Evolutionary conservation across 2,329 filamentous ascomycete genomes (phyloP), one percentile per base, ranked within the genome.

Genomic region (Pseudogymnoascus sp.): DNA sequence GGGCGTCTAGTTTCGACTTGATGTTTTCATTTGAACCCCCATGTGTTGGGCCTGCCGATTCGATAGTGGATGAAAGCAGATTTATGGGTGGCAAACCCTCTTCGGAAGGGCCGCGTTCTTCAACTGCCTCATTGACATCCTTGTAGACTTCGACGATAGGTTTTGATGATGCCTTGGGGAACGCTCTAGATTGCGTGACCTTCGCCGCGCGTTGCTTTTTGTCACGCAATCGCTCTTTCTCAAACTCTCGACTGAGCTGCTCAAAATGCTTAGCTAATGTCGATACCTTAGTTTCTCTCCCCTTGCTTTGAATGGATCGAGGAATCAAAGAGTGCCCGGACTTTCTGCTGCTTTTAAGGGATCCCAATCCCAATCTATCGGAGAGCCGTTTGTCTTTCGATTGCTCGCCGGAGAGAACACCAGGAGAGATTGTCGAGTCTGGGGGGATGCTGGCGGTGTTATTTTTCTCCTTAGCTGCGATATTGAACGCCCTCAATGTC

Each of bases 241-340:
- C 91, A 66, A 99, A 99, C 69, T 99, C 95, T 21, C 92, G 86
- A 67, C 91, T 96, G 60, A 99, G 79, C 71, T 97, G 92, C 72
- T 99, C 95, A 70, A 99, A 97, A 71, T 97, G 94, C 66, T 90
- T 90, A 15, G 94, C 90, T 57, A 99, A 79, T n/a, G 86, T 91
- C 7, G 91, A 95, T 2, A 99, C 94, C 67, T 88, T 89, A 3
- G 89, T 83, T 58, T 86, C 81, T 65, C 84, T 86, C 66, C 81
- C 85, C 69, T 85, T 89, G 57, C 71, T 69, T 57, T 88, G 84
- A 26, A 96, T 83, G 23, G 94, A 94, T 30, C 94, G 84, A 26
- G 92, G 92, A 62, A 99, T 97, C 39, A 92, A 80, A 1, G 94
- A 97, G n/a, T 78, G 74, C 2, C 76, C 76, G 1, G 72, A 70